Evolutionary conservation across 805 yeast species (phyloP), one percentile per base, ranked within the genome.

Genomic region (Tetrapisispora nanseiensis): DNA sequence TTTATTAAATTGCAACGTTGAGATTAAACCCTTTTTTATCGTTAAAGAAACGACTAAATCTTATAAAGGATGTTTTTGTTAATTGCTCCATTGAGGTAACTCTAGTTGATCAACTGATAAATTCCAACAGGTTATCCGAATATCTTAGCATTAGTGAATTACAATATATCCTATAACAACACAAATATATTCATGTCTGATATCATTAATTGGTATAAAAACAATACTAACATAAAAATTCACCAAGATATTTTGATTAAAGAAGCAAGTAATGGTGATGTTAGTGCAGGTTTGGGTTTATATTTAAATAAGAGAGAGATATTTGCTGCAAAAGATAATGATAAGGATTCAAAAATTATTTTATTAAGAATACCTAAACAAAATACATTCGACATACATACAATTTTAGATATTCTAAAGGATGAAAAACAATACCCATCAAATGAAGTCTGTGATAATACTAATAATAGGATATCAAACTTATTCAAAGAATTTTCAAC

Each of bases 361-460:
- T 47, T 72, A 8, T 40, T 73, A 40, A 52, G 75, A 37, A 54
- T 73, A 1, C 72, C 75, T 0, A 41, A 49, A 5, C n/a, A 26
- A 0, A 37, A 54, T 6, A 54, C 65, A 0, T 52, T 67, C 16
- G 63, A 66, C 37, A 54, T 72, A 8, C 58, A 54, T 33, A 46
- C 59, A 0, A 27, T 52, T 0, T 47, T 55, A 32, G 41, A 46
- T 3, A 42, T 61, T 9, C 31, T 56, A 9, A 39, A 44, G 1
- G 52, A 53, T 31, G 34, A 39, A 6, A 50, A 52, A 23, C 53
- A 59, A 1, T 62, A 48, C 41, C 46, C 53, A 1, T 45, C 47
- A 22, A 48, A 47, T 15, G 57, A 54, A 6, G 34, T 54, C 20
- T 57, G 46, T 40, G 55, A 57, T 26, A 54, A 53, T 2, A 57